These are phyloP conservation scores for Madurella mycetomatis DNA, from an alignment of 2,329 filamentous ascomycete species.

Conservation along the genomic window DNA sequence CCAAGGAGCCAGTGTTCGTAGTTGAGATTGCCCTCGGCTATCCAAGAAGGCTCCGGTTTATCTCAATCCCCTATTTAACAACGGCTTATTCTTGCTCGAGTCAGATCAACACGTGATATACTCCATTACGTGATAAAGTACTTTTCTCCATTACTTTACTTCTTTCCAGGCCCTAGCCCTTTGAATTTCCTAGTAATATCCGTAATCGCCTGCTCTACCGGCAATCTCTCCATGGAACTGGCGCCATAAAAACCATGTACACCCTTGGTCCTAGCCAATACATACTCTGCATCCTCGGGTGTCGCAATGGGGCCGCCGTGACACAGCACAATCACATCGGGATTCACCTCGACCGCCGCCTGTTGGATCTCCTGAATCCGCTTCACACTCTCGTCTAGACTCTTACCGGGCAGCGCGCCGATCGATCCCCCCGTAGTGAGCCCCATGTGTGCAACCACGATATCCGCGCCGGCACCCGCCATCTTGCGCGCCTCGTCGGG, in stretches of 20 bases:
- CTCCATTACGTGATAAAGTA: too few species aligned
- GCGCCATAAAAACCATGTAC: slow-evolving; percentile 71
- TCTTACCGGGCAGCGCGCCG: slow-evolving; percentile 57
- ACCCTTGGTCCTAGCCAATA: slow-evolving; percentile 55
- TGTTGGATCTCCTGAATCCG: slow-evolving; percentile 61
- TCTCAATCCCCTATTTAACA: too few species aligned
- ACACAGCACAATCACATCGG: slow-evolving; percentile 62
- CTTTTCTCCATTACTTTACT: too few species aligned
- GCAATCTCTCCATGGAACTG: slow-evolving; percentile 64
- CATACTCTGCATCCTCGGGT: slow-evolving; percentile 59
- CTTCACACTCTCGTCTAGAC: slow-evolving; percentile 58
- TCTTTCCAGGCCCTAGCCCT: slow-evolving; percentile 5
- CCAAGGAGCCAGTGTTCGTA: too few species aligned
- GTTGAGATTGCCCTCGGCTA: too few species aligned
- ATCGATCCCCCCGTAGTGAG: slow-evolving; percentile 62
- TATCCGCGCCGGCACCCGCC: slow-evolving; percentile 60
- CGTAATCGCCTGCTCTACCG: slow-evolving; percentile 62
- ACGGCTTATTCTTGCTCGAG: too few species aligned
- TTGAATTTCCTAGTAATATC: slow-evolving; percentile 37
- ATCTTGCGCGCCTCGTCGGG: slow-evolving; percentile 58
- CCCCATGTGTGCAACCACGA: slow-evolving; percentile 66
- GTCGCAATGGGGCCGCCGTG: slow-evolving; percentile 66
- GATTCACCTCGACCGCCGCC: slow-evolving; percentile 50
- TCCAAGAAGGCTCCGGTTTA: too few species aligned
- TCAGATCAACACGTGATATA: too few species aligned